Evolutionary conservation across 2,329 filamentous ascomycete species (phyloP).

Genomic region (Chaetomiaceae sp.): DNA sequence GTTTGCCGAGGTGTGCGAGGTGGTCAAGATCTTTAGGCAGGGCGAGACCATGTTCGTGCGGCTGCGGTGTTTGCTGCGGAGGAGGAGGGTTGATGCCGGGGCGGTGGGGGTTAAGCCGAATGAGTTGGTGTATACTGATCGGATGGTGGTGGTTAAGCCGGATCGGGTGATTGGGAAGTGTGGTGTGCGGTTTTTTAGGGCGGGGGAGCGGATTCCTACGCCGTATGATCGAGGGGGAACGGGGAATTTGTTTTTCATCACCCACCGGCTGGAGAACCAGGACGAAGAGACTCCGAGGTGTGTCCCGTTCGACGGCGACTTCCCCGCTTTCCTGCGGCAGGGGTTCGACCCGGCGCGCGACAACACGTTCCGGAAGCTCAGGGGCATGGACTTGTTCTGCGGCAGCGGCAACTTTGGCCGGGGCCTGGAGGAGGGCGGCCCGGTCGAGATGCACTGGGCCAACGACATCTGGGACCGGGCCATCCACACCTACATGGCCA

Average conservation of each 20-base stretch:
- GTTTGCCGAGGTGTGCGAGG: conserved; percentile 57
- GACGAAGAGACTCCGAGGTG: conserved; percentile 21
- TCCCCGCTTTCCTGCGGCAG: conserved; percentile 43
- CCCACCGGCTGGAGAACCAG: conserved; percentile 34
- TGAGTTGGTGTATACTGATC: conserved; percentile 54
- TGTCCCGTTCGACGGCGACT: conserved; percentile 34
- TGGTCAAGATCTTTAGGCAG: conserved; percentile 39
- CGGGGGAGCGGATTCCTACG: conserved; percentile 44
- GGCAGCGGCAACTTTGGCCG: conserved; percentile 74
- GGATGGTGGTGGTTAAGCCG: conserved; percentile 36
- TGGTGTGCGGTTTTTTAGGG: conserved; percentile 51
- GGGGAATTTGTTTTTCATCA: conserved; percentile 64
- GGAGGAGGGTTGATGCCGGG: conserved; percentile 36
- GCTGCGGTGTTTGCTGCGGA: conserved; percentile 52
- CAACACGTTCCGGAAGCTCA: conserved; percentile 39
- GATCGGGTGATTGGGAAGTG: conserved; percentile 52
- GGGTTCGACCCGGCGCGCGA: conserved; percentile 48
- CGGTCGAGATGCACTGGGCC: conserved; percentile 59
- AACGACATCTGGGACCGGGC: conserved; percentile 63
- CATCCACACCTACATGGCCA: conserved; percentile 71
- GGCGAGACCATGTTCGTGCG: conserved; percentile 30
- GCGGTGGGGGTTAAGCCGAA: conserved; percentile 45
- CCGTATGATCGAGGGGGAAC: conserved; percentile 64
- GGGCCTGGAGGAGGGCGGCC: conserved; percentile 68
- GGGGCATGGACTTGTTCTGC: conserved; percentile 69